Evolutionary conservation across 805 yeast genomes (phyloP).

Genomic region (Pichia kluyveri): DNA sequence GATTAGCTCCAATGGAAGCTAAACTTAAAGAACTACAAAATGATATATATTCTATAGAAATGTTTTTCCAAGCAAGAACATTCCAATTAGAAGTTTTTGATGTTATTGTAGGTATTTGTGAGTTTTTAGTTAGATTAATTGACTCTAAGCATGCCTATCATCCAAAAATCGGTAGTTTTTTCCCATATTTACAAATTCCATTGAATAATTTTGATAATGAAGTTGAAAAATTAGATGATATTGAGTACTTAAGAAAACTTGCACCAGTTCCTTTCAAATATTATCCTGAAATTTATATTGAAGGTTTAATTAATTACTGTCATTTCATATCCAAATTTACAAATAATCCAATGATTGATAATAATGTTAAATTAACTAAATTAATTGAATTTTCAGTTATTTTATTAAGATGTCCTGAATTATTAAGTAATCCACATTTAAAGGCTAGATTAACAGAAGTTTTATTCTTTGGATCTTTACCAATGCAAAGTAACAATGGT

Average conservation of each 20-base stretch:
- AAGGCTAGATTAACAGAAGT: conserved; percentile 78
- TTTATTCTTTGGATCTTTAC: conserved; percentile 64
- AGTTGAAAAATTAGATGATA: conserved; percentile 64
- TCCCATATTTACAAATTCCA: conserved; percentile 37
- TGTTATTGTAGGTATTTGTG: conserved; percentile 65
- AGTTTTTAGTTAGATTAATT: conserved; percentile 59
- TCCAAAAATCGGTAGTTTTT: conserved; percentile 15
- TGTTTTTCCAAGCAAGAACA: conserved; percentile 48
- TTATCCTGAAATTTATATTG: conserved; percentile 79
- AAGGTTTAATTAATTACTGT: conserved; percentile 69
- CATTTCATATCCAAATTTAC: conserved; percentile 49
- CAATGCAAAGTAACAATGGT: conserved; percentile 35
- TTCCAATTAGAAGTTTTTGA: conserved; percentile 65
- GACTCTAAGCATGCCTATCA: conserved; percentile 70
- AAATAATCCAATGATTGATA: conserved; percentile 48
- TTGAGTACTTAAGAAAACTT: conserved; percentile 55
- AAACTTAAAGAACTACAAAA: conserved; percentile 30
- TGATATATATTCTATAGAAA: conserved; percentile 50
- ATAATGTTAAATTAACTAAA: conserved; percentile 40
- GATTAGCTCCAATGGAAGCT: conserved; percentile 25
- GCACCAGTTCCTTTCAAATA: conserved; percentile 73
- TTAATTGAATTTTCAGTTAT: conserved; percentile 67
- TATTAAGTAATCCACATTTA: conserved; percentile 87
- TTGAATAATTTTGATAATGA: conserved; percentile 50
- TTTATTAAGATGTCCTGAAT: conserved; percentile 74